Base-by-base conservation (phyloP, 805 yeast species). In the Maudiozyma bulderi region DNA sequence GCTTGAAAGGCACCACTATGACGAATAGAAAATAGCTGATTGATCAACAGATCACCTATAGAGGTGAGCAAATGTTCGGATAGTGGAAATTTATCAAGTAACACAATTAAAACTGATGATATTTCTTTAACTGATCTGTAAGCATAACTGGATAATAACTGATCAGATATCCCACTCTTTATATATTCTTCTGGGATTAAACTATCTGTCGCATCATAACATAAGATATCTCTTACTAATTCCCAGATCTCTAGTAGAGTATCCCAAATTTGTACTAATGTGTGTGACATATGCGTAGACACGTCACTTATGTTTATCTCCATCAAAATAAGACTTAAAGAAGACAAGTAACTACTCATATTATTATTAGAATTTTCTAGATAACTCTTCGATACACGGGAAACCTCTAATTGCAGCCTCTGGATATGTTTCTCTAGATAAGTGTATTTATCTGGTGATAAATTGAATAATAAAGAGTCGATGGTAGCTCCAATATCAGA, bases 1-100 rank as follows among this genome's bases (percentile, higher is more conserved):
- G 97, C 81, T 8, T 95, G 82, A 53, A 91, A 86, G 0, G 97
- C 96, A 33, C 98, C 98, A 52, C 95, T 76, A 57, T 93, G 98
- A 43, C 90, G 78, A 20, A 90, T 82, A 0, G 80, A 72, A 3
- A 86, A 74, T 35, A 93, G 68, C 60, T 89, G 95, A 9, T 70
- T 75, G 50, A 84, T 72, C 3, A 87, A 63, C 6, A 82, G 58
- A 1, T 76, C 73, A 9, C 93, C 86, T 15, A 71, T 59, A 14
- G 54, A 47, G 1, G 52, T 30, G 37, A 72, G 42, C 37, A 62
- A 61, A 1, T 54, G 54, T 7, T 52, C 15, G 0, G 60, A 34
- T 9, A 68, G 47, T 0, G 72, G 63, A 3, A 63, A 58, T 3
- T 54, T 54, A 0, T 59, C 57, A 5, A 85, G 58, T 0, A 85